Base-by-base conservation (phyloP, 352 stramenopile species). In the Phytopythium ostracodes region DNA sequence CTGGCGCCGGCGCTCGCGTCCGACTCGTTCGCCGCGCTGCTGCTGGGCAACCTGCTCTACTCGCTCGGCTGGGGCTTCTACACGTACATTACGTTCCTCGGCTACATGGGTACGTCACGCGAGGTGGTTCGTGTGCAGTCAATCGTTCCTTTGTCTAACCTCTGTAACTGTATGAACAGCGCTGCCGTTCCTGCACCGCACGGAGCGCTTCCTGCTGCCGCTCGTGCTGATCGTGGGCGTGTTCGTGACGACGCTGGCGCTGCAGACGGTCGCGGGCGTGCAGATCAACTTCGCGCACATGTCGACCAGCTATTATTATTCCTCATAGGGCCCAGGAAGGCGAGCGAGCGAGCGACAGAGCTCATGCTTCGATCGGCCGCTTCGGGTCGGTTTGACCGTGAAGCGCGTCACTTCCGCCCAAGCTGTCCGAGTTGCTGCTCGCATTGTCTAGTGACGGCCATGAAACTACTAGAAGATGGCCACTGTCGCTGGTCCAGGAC, bases 41-140 rank as follows among this genome's bases (percentile, higher is more conserved):
- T 98, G 18, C 47, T 98, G 6, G 92, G 91, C 9, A 99, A 99
- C 74, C 73, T 89, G 35, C 74, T 99, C 18, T 99, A 98, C 75
- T 93, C 94, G 36, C 54, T 93, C 17, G 95, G 77, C 8, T 98
- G 98, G 78, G 80, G 81, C 24, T 94, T 93, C 61, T 99, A 99
- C 78, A 98, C 91, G 59, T 99, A 99, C 77, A 97, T 99, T 69
- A 99, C 96, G 3, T 98, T 99, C 78, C 82, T 99, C 35, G 97
- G 97, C 46, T 99, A 97, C 70, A 89, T 96, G 81, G 86, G 87
- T 96, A 76, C 63, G 79, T 71, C 9, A 6, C 7, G 10, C 42
- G 42, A 14, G 10, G 14, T 20, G 8, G 20, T 8, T 46, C 18
- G 15, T 18, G 36, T 44, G 33, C 33, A 11, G 10, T 5, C 14